Base-by-base conservation (phyloP, 441 rosid species). In the Aquilaria agallochum region DNA sequence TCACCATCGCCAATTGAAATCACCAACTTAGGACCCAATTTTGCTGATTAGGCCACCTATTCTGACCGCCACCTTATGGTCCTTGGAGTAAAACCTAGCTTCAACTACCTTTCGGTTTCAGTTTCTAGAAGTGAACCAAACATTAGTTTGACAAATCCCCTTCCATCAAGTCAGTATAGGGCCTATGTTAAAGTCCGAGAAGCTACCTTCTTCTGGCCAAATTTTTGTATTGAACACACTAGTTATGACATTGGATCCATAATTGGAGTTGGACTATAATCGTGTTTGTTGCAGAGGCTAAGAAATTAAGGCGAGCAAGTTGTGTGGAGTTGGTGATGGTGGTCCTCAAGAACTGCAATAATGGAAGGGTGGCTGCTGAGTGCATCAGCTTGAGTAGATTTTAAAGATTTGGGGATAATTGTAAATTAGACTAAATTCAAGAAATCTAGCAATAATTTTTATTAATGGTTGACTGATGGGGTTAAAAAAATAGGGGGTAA, bases 251-350 rank as follows among this genome's bases (percentile, higher is more conserved):
- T 93, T 96, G 30, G 91, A 90, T 31, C 97, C 97, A 67, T 88
- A 90, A 42, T 88, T 71, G 11, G 95, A 90, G 4, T 88, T 77
- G 1, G 94, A 86, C 95, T 95, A 89, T 34, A 92, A 84, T 95
- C 92, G 0, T 56, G 84, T 55, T 88, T 92, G 68, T 87, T 92
- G 0, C 85, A 71, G n/a, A 92, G 77, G 2, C 96, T 92, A 1
- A 92, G 80, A 68, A 92, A 92, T 72, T 89, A 93, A 13, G 98
- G 95, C 42, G 94, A 92, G 5, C 94, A 82, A 5, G 94, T 92
- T 46, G 96, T 90, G 71, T 89, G 94, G 52, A 88, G 96, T 13
- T 77, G 55, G 5, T 89, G 83, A 53, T 87, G 89, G 1, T 65
- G 83, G 60, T 92, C 96, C 55, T 83, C 83, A 31, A 87, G 61